Base-by-base conservation (phyloP, 768 basidiomycete genomes). In the Gymnopilus dilepis region DNA sequence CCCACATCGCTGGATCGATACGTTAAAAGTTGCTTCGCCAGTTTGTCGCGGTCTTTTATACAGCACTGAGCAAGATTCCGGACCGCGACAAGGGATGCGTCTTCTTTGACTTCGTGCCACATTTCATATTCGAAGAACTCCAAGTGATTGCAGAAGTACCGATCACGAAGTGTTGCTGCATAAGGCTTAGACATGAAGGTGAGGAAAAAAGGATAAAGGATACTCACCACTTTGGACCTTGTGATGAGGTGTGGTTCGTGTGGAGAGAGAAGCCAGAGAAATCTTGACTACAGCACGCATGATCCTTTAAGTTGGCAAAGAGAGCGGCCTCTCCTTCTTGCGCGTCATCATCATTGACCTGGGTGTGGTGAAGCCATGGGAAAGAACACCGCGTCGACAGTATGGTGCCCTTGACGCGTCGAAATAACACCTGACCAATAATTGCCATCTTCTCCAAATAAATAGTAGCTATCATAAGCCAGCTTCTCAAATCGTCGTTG, bases 391-490 rank as follows among this genome's bases (percentile, higher is more conserved):
- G 4, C 43, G 9, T 17, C 47, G n/a, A 17, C 22, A 17, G 15
- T 41, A 41, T 41, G 40, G 19, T 41, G 40, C 19, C 40, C 19
- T 6, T 3, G 4, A 41, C 40, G 8, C 28, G 15, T 26, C 15
- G 31, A 31, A 50, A 50, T 31, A 50, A 31, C 47, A 50, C n/a
- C 47, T 50, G 47, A 50, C 19, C 47, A 50, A 15, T 28, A 28
- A 28, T 30, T 28, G 12, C 47, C 28, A 17, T 31, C 47, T n/a
- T 15, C 22, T 26, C 22, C 7, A 28, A 30, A 48, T 5, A 50
- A 28, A 7, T 0, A 15, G 7, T 17, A 28, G 28, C 8, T n/a
- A 31, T 6, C 28, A 19, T 13, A 47, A 47, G 19, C 11, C 7
- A 37, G 15, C 34, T 37, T 37, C 34, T 37, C 34, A 15, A 37